These are phyloP conservation scores for Colletotrichum orbiculare DNA, from an alignment of 2,329 filamentous ascomycete species.

Conservation along the genomic window DNA sequence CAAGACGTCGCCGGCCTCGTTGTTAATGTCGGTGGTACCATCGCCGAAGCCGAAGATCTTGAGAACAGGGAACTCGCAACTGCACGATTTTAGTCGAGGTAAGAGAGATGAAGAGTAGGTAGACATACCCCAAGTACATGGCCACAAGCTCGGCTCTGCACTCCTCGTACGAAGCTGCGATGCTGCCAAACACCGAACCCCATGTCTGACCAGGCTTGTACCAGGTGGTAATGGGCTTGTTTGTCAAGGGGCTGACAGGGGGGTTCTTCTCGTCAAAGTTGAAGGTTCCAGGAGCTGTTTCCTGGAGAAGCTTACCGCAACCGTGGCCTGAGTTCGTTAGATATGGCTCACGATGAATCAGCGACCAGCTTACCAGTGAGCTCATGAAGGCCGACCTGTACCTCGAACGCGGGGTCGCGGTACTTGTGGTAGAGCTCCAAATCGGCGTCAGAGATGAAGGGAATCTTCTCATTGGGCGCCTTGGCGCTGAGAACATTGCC, in stretches of 20 bases:
- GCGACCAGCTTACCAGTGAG: slow-evolving; percentile 58
- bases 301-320: slow-evolving; percentile 92
- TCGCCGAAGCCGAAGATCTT: slow-evolving; percentile 93
- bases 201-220: slow-evolving; percentile 97
- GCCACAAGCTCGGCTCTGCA: slow-evolving; percentile 94
- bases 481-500: slow-evolving; percentile 94
- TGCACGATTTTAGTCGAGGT: slow-evolving; percentile 40
- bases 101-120: too few relatives aligned
- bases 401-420: slow-evolving; percentile 89
- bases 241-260: slow-evolving; percentile 82
- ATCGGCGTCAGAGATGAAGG: slow-evolving; percentile 86
- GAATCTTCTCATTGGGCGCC: slow-evolving; percentile 90
- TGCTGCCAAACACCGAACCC: slow-evolving; percentile 89
- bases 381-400: slow-evolving; percentile 95
- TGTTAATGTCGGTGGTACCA: slow-evolving; percentile 76
- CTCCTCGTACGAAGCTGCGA: slow-evolving; percentile 92
- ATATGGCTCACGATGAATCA: background rate
- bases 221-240: slow-evolving; percentile 83
- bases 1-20: slow-evolving; percentile 85
- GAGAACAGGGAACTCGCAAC: slow-evolving; percentile 88
- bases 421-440: slow-evolving; percentile 83
- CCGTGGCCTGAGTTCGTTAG: slow-evolving; percentile 72
- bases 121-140: slow-evolving; percentile 72
- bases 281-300: slow-evolving; percentile 82
- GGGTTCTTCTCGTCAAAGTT: slow-evolving; percentile 90